A percentile compares a stretch with the other conserved stretches of the same genome.
These are phyloP conservation scores for Penicillium sp. DNA, from an alignment of 2,329 filamentous ascomycete genomes.

Conservation along the genomic window DNA sequence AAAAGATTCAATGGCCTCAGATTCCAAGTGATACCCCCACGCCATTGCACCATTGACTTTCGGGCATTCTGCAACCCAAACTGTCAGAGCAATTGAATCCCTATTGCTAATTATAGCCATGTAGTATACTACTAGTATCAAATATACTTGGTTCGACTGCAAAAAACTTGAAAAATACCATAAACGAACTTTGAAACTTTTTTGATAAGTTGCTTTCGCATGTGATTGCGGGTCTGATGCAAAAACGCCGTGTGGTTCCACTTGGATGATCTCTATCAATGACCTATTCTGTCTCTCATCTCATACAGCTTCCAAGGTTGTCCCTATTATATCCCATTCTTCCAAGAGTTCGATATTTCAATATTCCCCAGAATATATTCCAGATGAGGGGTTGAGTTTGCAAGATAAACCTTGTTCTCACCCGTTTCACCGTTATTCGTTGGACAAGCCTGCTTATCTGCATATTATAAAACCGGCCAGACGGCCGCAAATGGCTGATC, in stretches of 20 bases:
- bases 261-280: neutral
- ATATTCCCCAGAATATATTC: neutral
- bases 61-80: neutral
- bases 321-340: neutral
- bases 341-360: neutral
- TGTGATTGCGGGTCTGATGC: conserved; percentile 34
- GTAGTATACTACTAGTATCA: neutral
- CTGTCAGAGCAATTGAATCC: neutral
- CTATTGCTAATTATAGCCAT: neutral
- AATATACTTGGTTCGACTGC: neutral
- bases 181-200: neutral
- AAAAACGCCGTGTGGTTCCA: conserved; percentile 5
- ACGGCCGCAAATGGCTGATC: neutral
- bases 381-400: neutral
- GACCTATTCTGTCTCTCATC: neutral
- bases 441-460: conserved; percentile 1
- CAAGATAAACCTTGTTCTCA: neutral
- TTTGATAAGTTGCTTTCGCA: conserved; percentile 23
- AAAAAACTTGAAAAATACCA: neutral
- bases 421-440: neutral
- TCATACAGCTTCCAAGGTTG: neutral
- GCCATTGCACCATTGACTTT: conserved; percentile 4
- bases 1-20: neutral
- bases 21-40: neutral
- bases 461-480: neutral